These are phyloP conservation scores for Corynascus novoguineensis DNA, from an alignment of 495 filamentous ascomycete species.

Conservation along the genomic window DNA sequence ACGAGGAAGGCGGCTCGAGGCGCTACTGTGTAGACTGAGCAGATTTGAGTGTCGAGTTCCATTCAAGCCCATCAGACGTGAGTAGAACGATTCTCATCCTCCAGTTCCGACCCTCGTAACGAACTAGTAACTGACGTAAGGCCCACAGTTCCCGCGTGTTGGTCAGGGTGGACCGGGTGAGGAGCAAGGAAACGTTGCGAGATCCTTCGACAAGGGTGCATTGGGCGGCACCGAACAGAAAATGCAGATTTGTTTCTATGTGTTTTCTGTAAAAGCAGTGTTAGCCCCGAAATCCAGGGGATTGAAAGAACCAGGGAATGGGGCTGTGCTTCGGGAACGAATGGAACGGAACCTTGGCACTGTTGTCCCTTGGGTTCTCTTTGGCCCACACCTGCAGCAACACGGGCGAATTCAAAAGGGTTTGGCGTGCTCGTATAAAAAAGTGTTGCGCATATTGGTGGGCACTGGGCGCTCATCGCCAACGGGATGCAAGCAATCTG, in stretches of 20 bases:
- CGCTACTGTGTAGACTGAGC: background rate
- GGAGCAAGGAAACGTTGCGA: background rate
- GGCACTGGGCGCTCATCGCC: no score
- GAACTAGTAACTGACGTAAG: constrained; percentile 9
- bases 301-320: background rate
- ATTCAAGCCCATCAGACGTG: background rate
- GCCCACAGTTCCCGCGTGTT: constrained; percentile 4
- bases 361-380: background rate
- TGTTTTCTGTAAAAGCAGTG: background rate
- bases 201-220: background rate
- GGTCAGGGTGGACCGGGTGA: background rate
- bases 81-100: background rate
- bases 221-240: background rate
- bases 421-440: constrained; percentile 8
- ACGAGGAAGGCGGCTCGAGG: constrained; percentile 2
- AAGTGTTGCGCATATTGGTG: no score
- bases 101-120: background rate
- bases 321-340: constrained; percentile 5
- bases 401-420: background rate
- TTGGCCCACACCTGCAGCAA: constrained; percentile 2
- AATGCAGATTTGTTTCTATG: background rate
- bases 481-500: no score
- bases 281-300: background rate
- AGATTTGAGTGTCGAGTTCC: background rate
- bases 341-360: background rate